Evolutionary conservation across 2,329 filamentous ascomycete species (phyloP), one percentile per base, ranked within the genome.

Genomic region (Xylariaceae sp.): DNA sequence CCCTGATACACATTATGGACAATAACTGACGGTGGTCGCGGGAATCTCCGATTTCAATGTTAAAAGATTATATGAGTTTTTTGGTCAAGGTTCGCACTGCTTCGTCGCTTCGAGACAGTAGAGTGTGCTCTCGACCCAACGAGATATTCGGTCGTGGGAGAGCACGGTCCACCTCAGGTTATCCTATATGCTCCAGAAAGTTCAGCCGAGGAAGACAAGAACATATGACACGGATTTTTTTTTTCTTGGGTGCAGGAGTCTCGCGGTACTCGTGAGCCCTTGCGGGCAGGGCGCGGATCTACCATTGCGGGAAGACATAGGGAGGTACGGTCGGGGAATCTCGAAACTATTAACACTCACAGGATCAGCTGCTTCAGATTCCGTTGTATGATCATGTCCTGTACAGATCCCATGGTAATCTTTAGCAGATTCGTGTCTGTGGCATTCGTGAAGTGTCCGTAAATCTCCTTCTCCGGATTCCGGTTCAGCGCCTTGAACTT

Each of bases 301-400:
- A 55, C 61, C 54, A 49, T 37, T 39, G 61, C 56, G 58, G 55
- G 51, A 60, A 53, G 54, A 49, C 53, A 23, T 59, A 13, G 37
- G 63, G 59, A 60, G 42, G 23, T 57, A 57, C 62, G 47, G 54
- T 62, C 60, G 62, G 52, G 60, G 58, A 57, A 61, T 56, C 63
- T 66, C 66, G 58, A 60, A 68, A 67, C 63, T 66, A 68, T 64
- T 30, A 64, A 66, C 66, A 73, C 71, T 82, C 76, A 89, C 75
- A 89, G 77, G 70, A 92, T 90, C 69, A 92, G 78, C 75, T 88
- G 87, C 76, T 90, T 89, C 58, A 92, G 80, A 73, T 92, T 92
- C 72, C 88, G 88, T 75, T 92, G 88, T 69, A 92, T 90, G 69
- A 92, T 90, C 86, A 91, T 93, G 73, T 93, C 89, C 75, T 93